Evolutionary conservation across 768 basidiomycete species (phyloP), one percentile per base, ranked within the genome.

Genomic region (Boletus barrowsii): DNA sequence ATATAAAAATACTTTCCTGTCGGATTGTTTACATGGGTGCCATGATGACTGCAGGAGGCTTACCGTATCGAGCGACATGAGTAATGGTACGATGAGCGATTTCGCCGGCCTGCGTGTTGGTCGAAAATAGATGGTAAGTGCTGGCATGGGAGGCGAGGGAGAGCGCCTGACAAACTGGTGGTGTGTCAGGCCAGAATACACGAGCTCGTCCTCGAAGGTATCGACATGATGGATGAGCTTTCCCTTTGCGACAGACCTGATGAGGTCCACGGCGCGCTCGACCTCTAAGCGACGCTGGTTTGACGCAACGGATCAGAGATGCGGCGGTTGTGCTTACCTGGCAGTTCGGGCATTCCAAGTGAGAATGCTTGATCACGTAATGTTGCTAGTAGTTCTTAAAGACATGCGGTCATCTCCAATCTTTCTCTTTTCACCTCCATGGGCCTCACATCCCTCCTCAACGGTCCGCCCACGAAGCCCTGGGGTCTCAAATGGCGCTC

Each of bases 1-100:
- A 91, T 66, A 61, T 86, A 92, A 55, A 86, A 84, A n/a, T 79
- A 73, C 67, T 87, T 83, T 49, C 85, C 83, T 83, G 24, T 44
- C 15, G 46, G 37, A 49, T 18, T 33, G 17, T 26, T 26, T n/a
- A 44, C 43, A 45, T 42, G 43, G 5, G 8, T 35, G 17, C 14
- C n/a, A 29, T 17, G 36, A 41, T 22, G 43, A 29, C 17, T 14
- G 32, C 49, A 48, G 29, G 22, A 30, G 49, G 37, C 40, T 54
- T 58, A 82, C 84, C 85, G 65, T 84, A 85, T 73, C 84, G 71
- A 40, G 72, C 73, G 0, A 77, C 81, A 48, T 72, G 69, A 32
- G 67, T 70, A 15, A 86, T 69, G 9, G 63, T 76, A 46, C 86
- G 73, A 17, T 79, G 79, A 22, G 68, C 65, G 4, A 89, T 60